Base-by-base conservation (phyloP, 2,329 filamentous ascomycete genomes). In the Zarea fungicola region DNA sequence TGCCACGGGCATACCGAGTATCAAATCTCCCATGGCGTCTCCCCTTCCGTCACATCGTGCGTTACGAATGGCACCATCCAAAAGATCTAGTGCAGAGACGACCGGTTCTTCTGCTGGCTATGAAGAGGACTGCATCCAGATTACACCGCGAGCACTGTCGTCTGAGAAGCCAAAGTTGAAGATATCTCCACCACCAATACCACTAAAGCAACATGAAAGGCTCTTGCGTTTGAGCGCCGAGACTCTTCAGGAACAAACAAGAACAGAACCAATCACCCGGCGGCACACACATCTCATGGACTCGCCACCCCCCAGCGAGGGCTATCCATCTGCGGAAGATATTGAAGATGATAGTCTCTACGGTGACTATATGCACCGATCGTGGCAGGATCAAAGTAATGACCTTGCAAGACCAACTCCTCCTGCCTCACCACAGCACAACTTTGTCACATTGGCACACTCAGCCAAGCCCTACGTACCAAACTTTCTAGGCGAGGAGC, bases 401-500 rank as follows among this genome's bases (percentile, higher is more conserved):
- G 56, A 62, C 6, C 66, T 62, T 26, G 60, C 63, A 11, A 60
- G 61, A 25, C 55, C 64, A 25, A 64, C 64, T 4, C 62, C 63
- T 19, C 64, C 66, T 3, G 62, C 64, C 4, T 68, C 65, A 11
- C 65, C 64, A 8, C 49, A 64, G 8, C 60, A 63, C 2, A 67
- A 59, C 6, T 62, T 70, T 11, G 61, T 69, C 40, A 63, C 66
- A 5, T 66, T 65, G 63, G 55, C 69, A 1, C 59, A 67, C 52
- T 60, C 60, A 47, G 52, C 61, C 5, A 60, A 60, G 26, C 57
- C 62, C 1, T 65, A 58, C 40, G 52, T 61, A 2, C 54, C 62
- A 2, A 58, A 62, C 23, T 53, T 63, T 19, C 55, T 59, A 4
- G 54, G 55, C n/a, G 67, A 70, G 2, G 67, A 70, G 37, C 42